Percentiles rank a stretch among this genome's conserved stretches.
Conservation (phyloP, 108 stramenopile species). For the Seminavis robusta region DNA sequence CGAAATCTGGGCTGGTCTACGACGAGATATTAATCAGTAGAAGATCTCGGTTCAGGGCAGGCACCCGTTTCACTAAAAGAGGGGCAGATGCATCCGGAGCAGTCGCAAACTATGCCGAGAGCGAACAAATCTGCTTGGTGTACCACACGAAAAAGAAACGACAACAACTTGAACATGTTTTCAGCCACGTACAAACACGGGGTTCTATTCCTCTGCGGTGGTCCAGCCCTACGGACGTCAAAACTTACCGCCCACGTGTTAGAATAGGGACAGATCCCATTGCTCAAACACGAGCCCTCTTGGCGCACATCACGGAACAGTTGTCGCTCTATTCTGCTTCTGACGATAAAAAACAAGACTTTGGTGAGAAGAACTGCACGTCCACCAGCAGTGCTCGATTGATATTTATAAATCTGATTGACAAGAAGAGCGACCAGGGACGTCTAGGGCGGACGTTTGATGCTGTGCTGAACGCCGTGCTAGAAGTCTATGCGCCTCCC, state of each 20-base stretch:
- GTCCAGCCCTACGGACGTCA: slow-evolving; percentile 88
- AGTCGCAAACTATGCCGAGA: slow-evolving; percentile 95
- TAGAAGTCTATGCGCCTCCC: slow-evolving; percentile 36
- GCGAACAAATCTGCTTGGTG: slow-evolving; percentile 83
- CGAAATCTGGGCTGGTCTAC: slow-evolving; percentile 25
- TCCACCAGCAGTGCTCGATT: slow-evolving; percentile 30
- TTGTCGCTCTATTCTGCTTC: slow-evolving; percentile 24
- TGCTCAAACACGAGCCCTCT: slow-evolving; percentile 68
- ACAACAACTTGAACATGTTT: slow-evolving; percentile 2
- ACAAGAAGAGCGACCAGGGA: slow-evolving; percentile 93
- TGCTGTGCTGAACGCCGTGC: slow-evolving; percentile 63
- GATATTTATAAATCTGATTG: slow-evolving; percentile 86
- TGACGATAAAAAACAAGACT: background rate
- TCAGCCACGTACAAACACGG: slow-evolving; percentile 84
- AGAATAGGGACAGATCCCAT: slow-evolving; percentile 78
- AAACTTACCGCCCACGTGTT: slow-evolving; percentile 86
- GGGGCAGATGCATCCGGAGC: slow-evolving; percentile 89
- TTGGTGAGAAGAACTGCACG: background rate
- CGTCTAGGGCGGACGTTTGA: slow-evolving; percentile 79
- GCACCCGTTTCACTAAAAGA: slow-evolving; percentile 91
- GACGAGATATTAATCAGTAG: slow-evolving; percentile 85
- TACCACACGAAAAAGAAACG: slow-evolving; percentile 8
- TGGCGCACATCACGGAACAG: slow-evolving; percentile 70
- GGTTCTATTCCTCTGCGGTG: slow-evolving; percentile 94
- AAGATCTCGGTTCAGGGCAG: slow-evolving; percentile 85